Base-by-base conservation (phyloP, 306 rosid genomes). In the Fagus sylvatica region DNA sequence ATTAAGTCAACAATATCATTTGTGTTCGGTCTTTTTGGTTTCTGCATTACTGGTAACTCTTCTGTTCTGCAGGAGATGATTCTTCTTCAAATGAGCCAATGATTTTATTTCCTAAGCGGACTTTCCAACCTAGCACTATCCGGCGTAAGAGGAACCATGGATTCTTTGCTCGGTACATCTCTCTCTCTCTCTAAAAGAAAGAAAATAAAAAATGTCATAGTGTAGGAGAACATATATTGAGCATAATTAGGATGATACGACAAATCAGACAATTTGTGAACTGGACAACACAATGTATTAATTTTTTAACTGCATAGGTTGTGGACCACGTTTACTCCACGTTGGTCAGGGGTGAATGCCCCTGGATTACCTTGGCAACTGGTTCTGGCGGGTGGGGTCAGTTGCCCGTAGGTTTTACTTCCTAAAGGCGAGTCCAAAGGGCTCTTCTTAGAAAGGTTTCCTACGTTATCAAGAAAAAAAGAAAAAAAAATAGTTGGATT, bases 141-240 rank as follows among this genome's bases (percentile, higher is more conserved):
- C 70, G 82, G 80, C 85, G 99, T 22, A 96, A 93, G 90, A 90
- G 99, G 83, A 89, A 82, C 30, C 99, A 96, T 84, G 99, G 99
- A 32, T 96, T 81, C 80, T 96, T 96, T 81, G 94, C 99, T 68
- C 87, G 98, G 99, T 91, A 82, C 61, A 19, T 76, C 65, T 51
- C 81, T 84, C 60, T 33, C 17, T 8, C 67, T 55, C 53, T 0
- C 53, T 54, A 6, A 19, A 12, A 12, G 1, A 15, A 4, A 62
- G 3, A 12, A 15, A 16, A 32, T 4, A 11, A 12, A 60, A 32
- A 34, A 34, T 2, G 41, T 39, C 12, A 4, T 3, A 10, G 30
- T 2, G 7, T 65, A 7, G 2, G 2, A 32, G 39, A 60, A 30
- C 70, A 1, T 15, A 36, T 16, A 37, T 17, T 36, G 2, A n/a